Evolutionary conservation across 768 basidiomycete genomes (phyloP).

Genomic region (Glaciozyma martinii): DNA sequence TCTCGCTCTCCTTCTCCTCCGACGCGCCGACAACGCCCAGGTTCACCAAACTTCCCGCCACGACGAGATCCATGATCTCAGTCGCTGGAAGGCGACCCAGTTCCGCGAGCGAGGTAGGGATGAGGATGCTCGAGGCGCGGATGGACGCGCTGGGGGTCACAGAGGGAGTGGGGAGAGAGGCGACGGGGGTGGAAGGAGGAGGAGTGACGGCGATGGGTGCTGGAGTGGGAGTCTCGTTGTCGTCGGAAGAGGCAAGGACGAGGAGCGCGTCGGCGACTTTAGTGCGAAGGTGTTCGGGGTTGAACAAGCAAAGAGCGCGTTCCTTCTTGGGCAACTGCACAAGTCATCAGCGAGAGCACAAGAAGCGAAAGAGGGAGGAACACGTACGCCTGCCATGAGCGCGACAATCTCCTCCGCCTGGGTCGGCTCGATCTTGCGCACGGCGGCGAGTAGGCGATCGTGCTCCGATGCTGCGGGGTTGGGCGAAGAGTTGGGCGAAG

Average conservation of each 20-base stretch:
- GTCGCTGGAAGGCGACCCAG: slow-evolving; percentile 64
- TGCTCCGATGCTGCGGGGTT: slow-evolving; percentile 50
- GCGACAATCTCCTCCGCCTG: slow-evolving; percentile 61
- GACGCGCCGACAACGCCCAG: slow-evolving; percentile 28
- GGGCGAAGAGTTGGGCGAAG: not conserved
- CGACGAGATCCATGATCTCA: slow-evolving; percentile 61
- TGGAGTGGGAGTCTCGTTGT: slow-evolving; percentile 43
- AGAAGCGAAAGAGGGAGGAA: not conserved
- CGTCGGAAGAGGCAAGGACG: slow-evolving; percentile 53
- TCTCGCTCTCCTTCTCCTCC: slow-evolving; percentile 44
- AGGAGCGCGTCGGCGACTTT: slow-evolving; percentile 75
- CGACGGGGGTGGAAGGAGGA: slow-evolving; percentile 47
- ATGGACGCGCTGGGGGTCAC: not conserved
- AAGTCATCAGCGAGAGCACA: not conserved
- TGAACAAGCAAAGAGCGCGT: slow-evolving; percentile 84
- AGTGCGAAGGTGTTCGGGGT: slow-evolving; percentile 61
- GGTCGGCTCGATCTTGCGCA: slow-evolving; percentile 51
- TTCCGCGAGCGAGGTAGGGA: slow-evolving; percentile 52
- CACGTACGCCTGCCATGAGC: slow-evolving; percentile 44
- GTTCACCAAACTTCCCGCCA: slow-evolving; percentile 40
- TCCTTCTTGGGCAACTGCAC: slow-evolving; percentile 67
- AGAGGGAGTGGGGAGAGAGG: slow-evolving; percentile 13
- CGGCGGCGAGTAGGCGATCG: slow-evolving; percentile 62
- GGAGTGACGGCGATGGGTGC: slow-evolving; percentile 30
- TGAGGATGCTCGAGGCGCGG: not conserved